Conservation (phyloP, 306 rosid species). For the Quillaja saponaria region DNA sequence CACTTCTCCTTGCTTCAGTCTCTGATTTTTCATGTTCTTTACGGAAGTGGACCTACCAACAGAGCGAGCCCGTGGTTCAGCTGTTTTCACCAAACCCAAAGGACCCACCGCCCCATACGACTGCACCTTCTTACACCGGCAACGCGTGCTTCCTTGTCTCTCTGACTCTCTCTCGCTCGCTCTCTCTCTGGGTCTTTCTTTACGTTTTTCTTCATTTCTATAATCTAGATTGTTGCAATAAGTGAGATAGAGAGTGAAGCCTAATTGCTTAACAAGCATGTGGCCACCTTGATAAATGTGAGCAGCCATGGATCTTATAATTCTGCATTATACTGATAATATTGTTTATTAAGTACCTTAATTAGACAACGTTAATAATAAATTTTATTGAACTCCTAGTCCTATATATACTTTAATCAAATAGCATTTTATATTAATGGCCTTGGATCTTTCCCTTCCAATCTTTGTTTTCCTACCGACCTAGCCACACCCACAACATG, state of each 20-base stretch:
- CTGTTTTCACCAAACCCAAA: slow-evolving; percentile 51
- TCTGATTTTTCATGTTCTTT: not conserved
- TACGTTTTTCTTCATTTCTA: not conserved
- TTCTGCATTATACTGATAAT: not conserved
- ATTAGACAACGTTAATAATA: too few species aligned
- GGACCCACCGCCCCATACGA: slow-evolving; percentile 90
- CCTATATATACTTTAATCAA: too few species aligned
- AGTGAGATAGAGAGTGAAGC: slow-evolving; percentile 11
- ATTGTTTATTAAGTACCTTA: not conserved
- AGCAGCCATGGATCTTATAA: slow-evolving; percentile 16
- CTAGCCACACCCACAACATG: too few species aligned
- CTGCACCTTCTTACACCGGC: slow-evolving; percentile 80
- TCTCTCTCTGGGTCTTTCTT: slow-evolving; percentile 4
- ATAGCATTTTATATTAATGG: not conserved
- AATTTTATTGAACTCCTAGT: not conserved
- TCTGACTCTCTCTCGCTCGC: slow-evolving; percentile 13
- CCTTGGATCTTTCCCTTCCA: slow-evolving; percentile 10
- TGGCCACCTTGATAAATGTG: slow-evolving; percentile 16
- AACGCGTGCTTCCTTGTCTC: slow-evolving; percentile 86
- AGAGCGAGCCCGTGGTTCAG: slow-evolving; percentile 48
- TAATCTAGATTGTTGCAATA: slow-evolving; percentile 6
- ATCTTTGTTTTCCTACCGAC: too few species aligned
- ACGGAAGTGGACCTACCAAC: slow-evolving; percentile 46
- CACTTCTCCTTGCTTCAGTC: not conserved
- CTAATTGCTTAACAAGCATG: slow-evolving; percentile 25